Conservation (phyloP, 2,329 filamentous ascomycete genomes). For the Colletotrichum cereale region DNA sequence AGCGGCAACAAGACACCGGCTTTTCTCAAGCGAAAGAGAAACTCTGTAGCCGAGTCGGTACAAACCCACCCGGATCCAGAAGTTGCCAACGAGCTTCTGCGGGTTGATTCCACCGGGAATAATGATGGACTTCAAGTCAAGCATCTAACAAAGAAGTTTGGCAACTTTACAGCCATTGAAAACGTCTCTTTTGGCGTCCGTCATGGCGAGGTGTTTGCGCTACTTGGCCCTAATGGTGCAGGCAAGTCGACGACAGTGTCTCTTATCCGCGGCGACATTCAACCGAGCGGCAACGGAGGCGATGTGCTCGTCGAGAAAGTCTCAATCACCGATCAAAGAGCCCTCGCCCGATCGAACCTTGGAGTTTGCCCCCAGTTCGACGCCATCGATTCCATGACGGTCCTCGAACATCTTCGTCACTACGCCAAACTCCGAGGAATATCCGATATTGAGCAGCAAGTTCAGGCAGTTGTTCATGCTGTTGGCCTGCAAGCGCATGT, state of each 20-base stretch:
- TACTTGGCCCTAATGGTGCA: constrained; percentile 91
- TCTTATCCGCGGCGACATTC: constrained; percentile 86
- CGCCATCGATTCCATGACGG: constrained; percentile 92
- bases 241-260: constrained; percentile 93
- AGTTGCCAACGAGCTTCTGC: constrained; percentile 71
- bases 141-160: constrained; percentile 85
- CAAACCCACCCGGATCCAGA: constrained; percentile 63
- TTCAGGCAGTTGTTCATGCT: constrained; percentile 79
- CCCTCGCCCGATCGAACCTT: constrained; percentile 79
- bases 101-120: constrained; percentile 61
- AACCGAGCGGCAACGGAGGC: constrained; percentile 76
- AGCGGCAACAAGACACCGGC: constrained; percentile 66
- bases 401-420: constrained; percentile 86
- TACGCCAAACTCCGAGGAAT: constrained; percentile 90
- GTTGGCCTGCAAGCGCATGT: constrained; percentile 81
- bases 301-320: constrained; percentile 84
- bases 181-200: constrained; percentile 87
- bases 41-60: constrained; percentile 56
- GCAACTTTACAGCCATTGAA: constrained; percentile 82
- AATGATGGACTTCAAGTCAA: constrained; percentile 80
- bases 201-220: constrained; percentile 85
- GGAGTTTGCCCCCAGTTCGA: constrained; percentile 92
- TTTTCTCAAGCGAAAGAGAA: not conserved
- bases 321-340: constrained; percentile 79
- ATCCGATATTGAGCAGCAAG: constrained; percentile 79